phyloP scores from a whole-genome alignment of 1,284 basidiomycete genomes.

The Meira miltonrushii region DNA sequence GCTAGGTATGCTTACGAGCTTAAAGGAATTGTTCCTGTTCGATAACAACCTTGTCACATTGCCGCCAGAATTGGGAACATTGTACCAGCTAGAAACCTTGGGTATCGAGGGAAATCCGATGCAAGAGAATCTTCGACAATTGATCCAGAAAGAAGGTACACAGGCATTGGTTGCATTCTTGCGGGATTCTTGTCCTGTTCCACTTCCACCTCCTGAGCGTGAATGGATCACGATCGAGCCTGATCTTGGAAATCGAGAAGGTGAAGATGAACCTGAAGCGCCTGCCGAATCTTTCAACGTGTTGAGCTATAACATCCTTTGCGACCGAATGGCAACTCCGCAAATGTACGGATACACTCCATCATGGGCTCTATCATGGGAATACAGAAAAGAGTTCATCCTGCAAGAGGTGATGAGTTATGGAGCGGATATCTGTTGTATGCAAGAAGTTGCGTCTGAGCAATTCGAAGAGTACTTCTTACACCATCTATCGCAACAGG shows the following conservation, averaged over 20 bases:
- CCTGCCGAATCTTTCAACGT: conserved; percentile 66
- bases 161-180: conserved; percentile 78
- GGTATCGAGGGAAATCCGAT: conserved; percentile 95
- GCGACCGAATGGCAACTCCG: conserved; percentile 82
- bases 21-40: conserved; percentile 90
- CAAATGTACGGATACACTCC: conserved; percentile 95
- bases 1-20: conserved; percentile 79
- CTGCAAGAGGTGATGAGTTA: conserved; percentile 78
- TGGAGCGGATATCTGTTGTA: conserved; percentile 82
- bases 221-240: conserved; percentile 73
- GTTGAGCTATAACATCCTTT: conserved; percentile 91
- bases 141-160: conserved; percentile 90
- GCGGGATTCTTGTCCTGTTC: conserved; percentile 78
- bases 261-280: conserved; percentile 35
- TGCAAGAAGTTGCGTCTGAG: conserved; percentile 83
- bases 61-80: conserved; percentile 78
- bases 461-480: conserved; percentile 92
- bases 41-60: conserved; percentile 85
- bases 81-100: conserved; percentile 87
- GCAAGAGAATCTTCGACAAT: conserved; percentile 67
- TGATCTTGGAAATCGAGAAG: conserved; percentile 58
- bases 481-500: conserved; percentile 68
- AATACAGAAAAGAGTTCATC: conserved; percentile 86
- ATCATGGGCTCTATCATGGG: conserved; percentile 90
- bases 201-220: conserved; percentile 75